Percentiles rank a stretch among this genome's conserved stretches.
phyloP scores from a whole-genome alignment of 768 basidiomycete genomes.

The Russula brevipes region DNA sequence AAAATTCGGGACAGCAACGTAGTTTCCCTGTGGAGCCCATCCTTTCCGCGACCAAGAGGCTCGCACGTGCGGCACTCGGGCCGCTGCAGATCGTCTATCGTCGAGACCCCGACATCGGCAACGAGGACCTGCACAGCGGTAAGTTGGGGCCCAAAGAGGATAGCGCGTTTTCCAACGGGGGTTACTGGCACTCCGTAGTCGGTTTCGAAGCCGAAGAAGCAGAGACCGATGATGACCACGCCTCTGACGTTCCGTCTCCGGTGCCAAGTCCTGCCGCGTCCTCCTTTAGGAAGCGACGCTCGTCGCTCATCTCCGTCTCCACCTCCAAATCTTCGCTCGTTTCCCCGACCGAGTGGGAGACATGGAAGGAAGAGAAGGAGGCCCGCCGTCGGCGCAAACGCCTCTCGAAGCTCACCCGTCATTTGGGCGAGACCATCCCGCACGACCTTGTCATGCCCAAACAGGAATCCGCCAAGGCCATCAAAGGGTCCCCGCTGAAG shows the following conservation, averaged over 20 bases:
- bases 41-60: neutral
- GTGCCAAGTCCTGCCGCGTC: neutral
- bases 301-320: conserved; percentile 6
- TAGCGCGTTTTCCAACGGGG: neutral
- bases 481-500: neutral
- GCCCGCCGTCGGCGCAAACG: conserved; percentile 16
- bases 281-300: conserved; percentile 1
- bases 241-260: neutral
- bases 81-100: neutral
- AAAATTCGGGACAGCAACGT: neutral
- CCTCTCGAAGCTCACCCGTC: conserved; percentile 20
- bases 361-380: conserved; percentile 7
- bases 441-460: conserved; percentile 11
- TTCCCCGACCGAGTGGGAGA: conserved; percentile 6
- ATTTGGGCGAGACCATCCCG: conserved; percentile 19
- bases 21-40: neutral
- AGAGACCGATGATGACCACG: neutral
- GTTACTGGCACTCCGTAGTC: neutral
- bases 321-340: neutral
- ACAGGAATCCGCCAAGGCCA: neutral
- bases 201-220: neutral
- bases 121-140: neutral
- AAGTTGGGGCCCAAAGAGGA: neutral
- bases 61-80: conserved; percentile 6
- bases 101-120: neutral